Base-by-base conservation (phyloP, 306 rosid genomes). In the Macrotyloma uniflorum region DNA sequence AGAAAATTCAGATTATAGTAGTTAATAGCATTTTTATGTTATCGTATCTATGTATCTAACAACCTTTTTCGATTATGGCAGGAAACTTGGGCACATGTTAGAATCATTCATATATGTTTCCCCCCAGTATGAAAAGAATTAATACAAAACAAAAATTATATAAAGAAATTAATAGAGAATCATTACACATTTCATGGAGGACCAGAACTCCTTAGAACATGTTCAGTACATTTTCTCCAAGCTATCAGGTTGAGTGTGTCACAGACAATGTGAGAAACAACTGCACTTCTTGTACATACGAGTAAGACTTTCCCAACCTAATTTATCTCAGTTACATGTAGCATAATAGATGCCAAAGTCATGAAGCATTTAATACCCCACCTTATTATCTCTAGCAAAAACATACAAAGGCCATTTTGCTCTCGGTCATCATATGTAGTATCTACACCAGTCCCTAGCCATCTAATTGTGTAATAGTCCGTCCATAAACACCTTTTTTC, bases 1-100 rank as follows among this genome's bases (percentile, higher is more conserved):
- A 38, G 49, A 4, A 0, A 32, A 32, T 69, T 24, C 57, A 22
- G 53, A 79, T 45, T 70, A 49, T 70, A 70, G 33, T 23, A 72
- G 50, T 47, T 50, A 54, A 51, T 40, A 6, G 3, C 19, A 49
- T 55, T 5, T 32, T 32, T 32, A 32, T 5, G 66, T 24, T 72
- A 80, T 80, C 59, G 53, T 73, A 73, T 40, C 42, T 35, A 33
- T 54, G 57, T 71, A 79, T 57, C 57, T n/a, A n/a, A n/a, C n/a
- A n/a, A n/a, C n/a, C n/a, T n/a, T n/a, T n/a, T n/a, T 72, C 26
- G 35, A 72, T 72, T 24, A 53, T 80, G 69, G 67, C 36, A 53
- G 32, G 42, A 70, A 72, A 55, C 79, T 51, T 63, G 67, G 64
- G 45, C 74, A 63, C 65, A 61, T 5, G 2, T n/a, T 80, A 54